A percentile compares a stretch with the other conserved stretches of the same genome.
Conservation (phyloP, 176 grass and related monocot species). For the Echinochloa phyllopogon region DNA sequence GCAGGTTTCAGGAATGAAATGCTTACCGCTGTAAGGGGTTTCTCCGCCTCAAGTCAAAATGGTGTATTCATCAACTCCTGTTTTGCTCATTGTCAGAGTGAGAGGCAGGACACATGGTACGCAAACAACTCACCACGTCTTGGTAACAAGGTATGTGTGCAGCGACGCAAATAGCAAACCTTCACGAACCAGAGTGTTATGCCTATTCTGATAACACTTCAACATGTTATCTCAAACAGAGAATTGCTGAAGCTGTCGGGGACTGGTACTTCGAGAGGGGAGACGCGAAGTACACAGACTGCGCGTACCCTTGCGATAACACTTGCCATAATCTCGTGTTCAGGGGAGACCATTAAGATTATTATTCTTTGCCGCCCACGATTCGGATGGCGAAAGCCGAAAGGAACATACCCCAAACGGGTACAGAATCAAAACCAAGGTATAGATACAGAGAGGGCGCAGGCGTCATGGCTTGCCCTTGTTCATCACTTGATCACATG, state of each 20-base stretch:
- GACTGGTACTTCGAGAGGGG: conserved; percentile 80
- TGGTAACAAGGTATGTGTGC: conserved; percentile 70
- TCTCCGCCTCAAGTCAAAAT: conserved; percentile 68
- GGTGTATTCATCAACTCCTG: conserved; percentile 96
- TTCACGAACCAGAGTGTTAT: background rate
- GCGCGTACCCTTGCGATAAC: conserved; percentile 84
- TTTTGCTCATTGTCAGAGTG: conserved; percentile 97
- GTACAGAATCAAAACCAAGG: conserved; percentile 20
- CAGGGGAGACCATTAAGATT: conserved; percentile 44
- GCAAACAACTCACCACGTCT: conserved; percentile 71
- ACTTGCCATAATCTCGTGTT: conserved; percentile 87
- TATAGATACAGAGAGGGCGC: conserved; percentile 60
- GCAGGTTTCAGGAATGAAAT: conserved; percentile 94
- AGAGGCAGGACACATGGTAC: conserved; percentile 92
- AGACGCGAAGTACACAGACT: conserved; percentile 70
- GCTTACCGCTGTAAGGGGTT: conserved; percentile 70
- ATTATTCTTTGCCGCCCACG: conserved; percentile 17
- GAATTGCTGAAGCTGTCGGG: conserved; percentile 81
- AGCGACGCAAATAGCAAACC: background rate
- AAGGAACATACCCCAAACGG: background rate
- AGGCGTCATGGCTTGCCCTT: conserved; percentile 60
- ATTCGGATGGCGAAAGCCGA: conserved; percentile 23
- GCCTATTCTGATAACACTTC: background rate
- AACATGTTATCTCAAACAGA: conserved; percentile 43
- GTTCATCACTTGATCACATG: conserved; percentile 8